Base-by-base conservation (phyloP, 352 stramenopile genomes). In the Pythium utonaiense region DNA sequence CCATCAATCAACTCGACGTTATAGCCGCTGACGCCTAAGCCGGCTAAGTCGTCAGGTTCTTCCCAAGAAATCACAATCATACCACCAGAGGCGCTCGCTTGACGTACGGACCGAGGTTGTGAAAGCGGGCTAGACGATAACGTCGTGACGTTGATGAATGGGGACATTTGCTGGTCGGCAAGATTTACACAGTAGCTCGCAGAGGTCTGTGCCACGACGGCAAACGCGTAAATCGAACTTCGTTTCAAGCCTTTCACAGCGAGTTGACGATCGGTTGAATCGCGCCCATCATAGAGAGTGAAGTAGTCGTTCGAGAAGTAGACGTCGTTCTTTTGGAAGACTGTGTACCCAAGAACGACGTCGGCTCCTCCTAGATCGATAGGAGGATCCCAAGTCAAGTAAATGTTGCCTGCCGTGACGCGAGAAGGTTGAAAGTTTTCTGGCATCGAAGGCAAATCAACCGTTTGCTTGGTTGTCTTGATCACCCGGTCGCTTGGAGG, bases 331-430 rank as follows among this genome's bases (percentile, higher is more conserved):
- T 67, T 66, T 44, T 86, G 75, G 42, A 75, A 87, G 2, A 89
- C 66, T 14, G 72, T 72, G 49, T 91, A 88, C 0, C 74, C 76
- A 3, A 86, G 48, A 5, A 82, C 66, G 13, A 76, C 67, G 10
- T 34, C 42, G 1, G 57, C 51, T 2, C 79, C 81, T 24, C 81
- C 79, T 7, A 84, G 71, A 41, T 91, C 78, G 17, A 67, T 14
- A 1, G 79, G 79, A 3, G 44, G 16, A 22, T 81, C 74, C 82
- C 82, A 91, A 47, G 58, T 27, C 9, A 91, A 61, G 17, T 71
- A 52, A 9, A 91, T 74, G 24, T 82, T 87, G 6, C 78, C 78
- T 14, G 72, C 77, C 0, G 82, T 86, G 38, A 85, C 40, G 10
- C 19, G 58, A 10, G 57, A 21, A 13, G 72, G 61, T 0, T 42